Conservation (phyloP, 1,284 basidiomycete species). For the Cutaneotrichosporon cutaneum region DNA sequence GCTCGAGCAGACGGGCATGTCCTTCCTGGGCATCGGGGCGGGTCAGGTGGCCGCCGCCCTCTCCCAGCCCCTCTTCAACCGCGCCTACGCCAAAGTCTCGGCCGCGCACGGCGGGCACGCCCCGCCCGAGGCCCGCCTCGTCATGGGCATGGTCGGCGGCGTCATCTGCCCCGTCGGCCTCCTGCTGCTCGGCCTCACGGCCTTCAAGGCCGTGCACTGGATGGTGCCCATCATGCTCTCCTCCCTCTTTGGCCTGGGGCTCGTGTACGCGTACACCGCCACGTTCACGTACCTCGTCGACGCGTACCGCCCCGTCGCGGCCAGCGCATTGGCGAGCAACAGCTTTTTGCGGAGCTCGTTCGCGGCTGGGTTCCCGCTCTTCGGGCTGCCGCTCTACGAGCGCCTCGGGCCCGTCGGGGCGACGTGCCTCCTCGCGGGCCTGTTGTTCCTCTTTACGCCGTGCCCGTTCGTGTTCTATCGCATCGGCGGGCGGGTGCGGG, state of each 20-base stretch:
- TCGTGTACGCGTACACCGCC: slow-evolving; percentile 64
- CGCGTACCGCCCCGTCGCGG: slow-evolving; percentile 73
- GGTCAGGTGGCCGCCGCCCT: slow-evolving; percentile 63
- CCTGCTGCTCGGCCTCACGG: slow-evolving; percentile 72
- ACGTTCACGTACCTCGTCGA: slow-evolving; percentile 62
- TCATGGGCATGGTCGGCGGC: slow-evolving; percentile 68
- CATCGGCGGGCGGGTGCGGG: slow-evolving; percentile 43
- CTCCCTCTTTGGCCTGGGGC: slow-evolving; percentile 48
- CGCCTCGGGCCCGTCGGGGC: slow-evolving; percentile 69
- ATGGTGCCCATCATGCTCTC: slow-evolving; percentile 46
- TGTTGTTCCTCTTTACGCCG: slow-evolving; percentile 67
- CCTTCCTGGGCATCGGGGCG: slow-evolving; percentile 69
- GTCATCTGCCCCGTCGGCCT: slow-evolving; percentile 67
- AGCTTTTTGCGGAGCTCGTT: slow-evolving; percentile 65
- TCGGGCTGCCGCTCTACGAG: slow-evolving; percentile 49
- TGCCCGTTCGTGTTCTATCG: slow-evolving; percentile 60
- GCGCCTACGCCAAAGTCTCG: slow-evolving; percentile 47
- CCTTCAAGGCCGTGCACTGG: slow-evolving; percentile 68
- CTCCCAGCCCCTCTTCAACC: slow-evolving; percentile 66
- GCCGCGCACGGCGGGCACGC: slow-evolving; percentile 55
- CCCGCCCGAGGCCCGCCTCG: slow-evolving; percentile 67
- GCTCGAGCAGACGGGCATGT: slow-evolving; percentile 63
- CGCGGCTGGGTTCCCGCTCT: slow-evolving; percentile 69
- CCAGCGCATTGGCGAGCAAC: slow-evolving; percentile 73
- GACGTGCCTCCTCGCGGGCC: slow-evolving; percentile 69